These are phyloP conservation scores for Chaetomium sp. DNA, from an alignment of 2,329 filamentous ascomycete genomes.

Conservation along the genomic window DNA sequence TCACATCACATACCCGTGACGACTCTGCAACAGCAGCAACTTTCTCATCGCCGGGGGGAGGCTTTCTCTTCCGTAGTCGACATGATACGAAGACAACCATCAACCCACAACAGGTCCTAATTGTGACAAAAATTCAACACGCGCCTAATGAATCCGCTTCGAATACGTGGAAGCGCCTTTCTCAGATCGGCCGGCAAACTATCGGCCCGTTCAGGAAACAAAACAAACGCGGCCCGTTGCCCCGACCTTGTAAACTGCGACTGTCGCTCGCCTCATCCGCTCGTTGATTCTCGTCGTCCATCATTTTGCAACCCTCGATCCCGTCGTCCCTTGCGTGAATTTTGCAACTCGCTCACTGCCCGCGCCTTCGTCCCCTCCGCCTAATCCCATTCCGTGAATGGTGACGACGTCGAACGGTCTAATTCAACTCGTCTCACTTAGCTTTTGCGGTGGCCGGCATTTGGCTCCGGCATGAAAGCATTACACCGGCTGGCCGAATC, in stretches of 20 bases:
- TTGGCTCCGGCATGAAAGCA: too few relatives aligned
- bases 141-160: conserved; percentile 1
- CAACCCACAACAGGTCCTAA: conserved; percentile 12
- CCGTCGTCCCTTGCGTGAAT: conserved; percentile 10
- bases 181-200: conserved; percentile 8
- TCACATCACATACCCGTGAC: conserved; percentile 7
- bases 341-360: conserved; percentile 7
- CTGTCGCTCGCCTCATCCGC: conserved; percentile 4
- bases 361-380: background rate
- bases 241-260: conserved; percentile 7
- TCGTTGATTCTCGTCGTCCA: background rate
- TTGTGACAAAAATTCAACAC: conserved; percentile 11
- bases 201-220: conserved; percentile 8
- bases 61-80: conserved; percentile 13
- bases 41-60: conserved; percentile 3
- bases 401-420: background rate
- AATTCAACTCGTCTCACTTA: too few relatives aligned
- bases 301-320: conserved; percentile 5
- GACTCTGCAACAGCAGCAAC: conserved; percentile 12
- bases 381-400: background rate
- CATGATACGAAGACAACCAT: conserved; percentile 15
- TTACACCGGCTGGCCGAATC: too few relatives aligned
- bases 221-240: background rate
- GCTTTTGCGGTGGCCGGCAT: too few relatives aligned
- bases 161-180: conserved; percentile 7